Conservation (phyloP, 208 protist genomes). For the Trypanosoma theileri region DNA sequence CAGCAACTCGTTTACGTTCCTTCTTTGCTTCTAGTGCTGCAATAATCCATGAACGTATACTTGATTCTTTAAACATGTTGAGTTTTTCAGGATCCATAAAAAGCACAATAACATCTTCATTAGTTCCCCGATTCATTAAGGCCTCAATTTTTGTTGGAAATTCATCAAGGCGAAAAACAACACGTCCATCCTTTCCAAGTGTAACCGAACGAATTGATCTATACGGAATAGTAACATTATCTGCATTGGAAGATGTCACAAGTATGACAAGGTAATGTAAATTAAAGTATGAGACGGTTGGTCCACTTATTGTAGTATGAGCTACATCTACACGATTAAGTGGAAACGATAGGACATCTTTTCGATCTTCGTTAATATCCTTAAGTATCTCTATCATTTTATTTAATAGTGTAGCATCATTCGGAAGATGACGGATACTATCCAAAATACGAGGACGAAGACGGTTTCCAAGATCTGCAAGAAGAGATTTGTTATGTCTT, state of each 20-base stretch:
- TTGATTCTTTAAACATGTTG: slow-evolving; percentile 67
- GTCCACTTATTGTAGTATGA: slow-evolving; percentile 56
- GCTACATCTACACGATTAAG: slow-evolving; percentile 67
- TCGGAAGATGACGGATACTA: slow-evolving; percentile 57
- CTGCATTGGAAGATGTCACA: slow-evolving; percentile 70
- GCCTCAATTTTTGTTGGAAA: slow-evolving; percentile 84
- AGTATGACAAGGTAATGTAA: slow-evolving; percentile 81
- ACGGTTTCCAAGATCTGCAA: slow-evolving; percentile 40
- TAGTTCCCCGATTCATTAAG: slow-evolving; percentile 65
- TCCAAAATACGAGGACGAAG: slow-evolving; percentile 41
- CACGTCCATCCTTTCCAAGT: slow-evolving; percentile 72
- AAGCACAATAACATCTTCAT: slow-evolving; percentile 80
- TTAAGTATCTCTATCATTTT: slow-evolving; percentile 76
- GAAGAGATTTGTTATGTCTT: slow-evolving; percentile 60
- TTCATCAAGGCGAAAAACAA: slow-evolving; percentile 77
- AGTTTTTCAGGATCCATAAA: slow-evolving; percentile 62
- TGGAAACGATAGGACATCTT: slow-evolving; percentile 64
- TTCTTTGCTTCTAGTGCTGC: slow-evolving; percentile 46
- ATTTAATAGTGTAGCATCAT: slow-evolving; percentile 65
- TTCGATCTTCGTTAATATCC: slow-evolving; percentile 59
- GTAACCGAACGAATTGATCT: slow-evolving; percentile 78
- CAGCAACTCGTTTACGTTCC: background rate
- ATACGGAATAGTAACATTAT: slow-evolving; percentile 89
- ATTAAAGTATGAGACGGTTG: slow-evolving; percentile 79
- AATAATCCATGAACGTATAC: slow-evolving; percentile 80